Conservation (phyloP, 768 basidiomycete species). For the Boletus rubroflammeus region DNA sequence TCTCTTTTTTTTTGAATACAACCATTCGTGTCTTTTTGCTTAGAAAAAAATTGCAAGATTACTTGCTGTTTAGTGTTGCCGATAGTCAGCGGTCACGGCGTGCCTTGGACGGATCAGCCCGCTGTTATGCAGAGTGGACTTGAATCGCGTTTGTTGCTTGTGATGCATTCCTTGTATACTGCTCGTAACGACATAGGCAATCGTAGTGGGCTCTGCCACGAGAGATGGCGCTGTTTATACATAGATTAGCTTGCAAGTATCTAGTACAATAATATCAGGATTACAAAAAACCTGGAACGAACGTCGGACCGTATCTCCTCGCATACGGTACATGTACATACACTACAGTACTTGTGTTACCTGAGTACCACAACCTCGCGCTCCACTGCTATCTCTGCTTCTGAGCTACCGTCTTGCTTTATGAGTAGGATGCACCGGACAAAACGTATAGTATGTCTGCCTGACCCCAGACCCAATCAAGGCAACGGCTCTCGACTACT, state of each 20-base stretch:
- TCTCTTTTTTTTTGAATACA: too few species aligned
- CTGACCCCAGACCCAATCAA: slow-evolving; percentile 1
- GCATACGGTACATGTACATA: background rate
- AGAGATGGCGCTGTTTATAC: too few species aligned
- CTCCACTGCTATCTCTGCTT: background rate
- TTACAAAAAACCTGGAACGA: background rate
- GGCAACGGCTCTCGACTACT: slow-evolving; percentile 79
- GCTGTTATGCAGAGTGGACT: too few species aligned
- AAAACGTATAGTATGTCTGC: background rate
- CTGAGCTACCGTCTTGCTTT: background rate
- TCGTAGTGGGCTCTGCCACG: too few species aligned
- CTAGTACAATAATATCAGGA: background rate
- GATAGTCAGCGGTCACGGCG: too few species aligned
- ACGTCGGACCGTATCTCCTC: background rate
- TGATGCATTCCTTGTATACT: too few species aligned
- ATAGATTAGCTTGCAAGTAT: background rate
- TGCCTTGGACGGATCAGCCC: too few species aligned
- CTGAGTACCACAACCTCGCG: background rate
- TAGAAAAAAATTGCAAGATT: too few species aligned
- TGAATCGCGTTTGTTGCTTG: too few species aligned
- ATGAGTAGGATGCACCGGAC: background rate
- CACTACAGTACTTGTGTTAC: background rate
- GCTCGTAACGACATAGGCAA: too few species aligned
- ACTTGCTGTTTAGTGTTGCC: too few species aligned
- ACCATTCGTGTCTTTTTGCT: too few species aligned